Conservation (phyloP, 352 stramenopile species). For the Phytophthora europaea region DNA sequence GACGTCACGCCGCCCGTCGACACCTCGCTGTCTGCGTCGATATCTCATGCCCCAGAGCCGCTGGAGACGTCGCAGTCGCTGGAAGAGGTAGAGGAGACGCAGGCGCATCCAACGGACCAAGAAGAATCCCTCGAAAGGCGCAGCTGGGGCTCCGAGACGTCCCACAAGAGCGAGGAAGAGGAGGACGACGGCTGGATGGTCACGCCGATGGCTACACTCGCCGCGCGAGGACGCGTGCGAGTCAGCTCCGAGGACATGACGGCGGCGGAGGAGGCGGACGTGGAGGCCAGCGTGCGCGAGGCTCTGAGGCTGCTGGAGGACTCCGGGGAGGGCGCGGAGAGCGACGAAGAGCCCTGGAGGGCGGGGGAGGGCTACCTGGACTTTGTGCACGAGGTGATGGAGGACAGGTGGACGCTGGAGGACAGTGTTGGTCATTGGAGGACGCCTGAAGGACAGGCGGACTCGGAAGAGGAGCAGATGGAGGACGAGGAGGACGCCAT, state of each 20-base stretch:
- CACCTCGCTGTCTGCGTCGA: conserved; percentile 16
- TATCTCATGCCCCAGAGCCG: conserved; percentile 20
- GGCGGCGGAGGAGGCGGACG: conserved; percentile 43
- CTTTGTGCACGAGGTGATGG: conserved; percentile 62
- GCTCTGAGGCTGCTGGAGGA: conserved; percentile 64
- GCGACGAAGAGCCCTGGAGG: conserved; percentile 20
- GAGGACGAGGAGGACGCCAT: conserved; percentile 7
- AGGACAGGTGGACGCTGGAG: conserved; percentile 43
- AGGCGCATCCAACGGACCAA: conserved; percentile 1
- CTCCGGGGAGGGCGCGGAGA: conserved; percentile 27
- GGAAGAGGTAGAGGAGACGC: background rate
- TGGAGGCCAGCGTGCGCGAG: conserved; percentile 63
- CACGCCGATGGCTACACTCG: conserved; percentile 28
- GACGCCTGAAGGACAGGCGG: conserved; percentile 3
- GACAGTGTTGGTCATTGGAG: conserved; percentile 27
- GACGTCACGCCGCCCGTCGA: background rate
- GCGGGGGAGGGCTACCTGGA: conserved; percentile 45
- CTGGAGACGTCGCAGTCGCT: conserved; percentile 1
- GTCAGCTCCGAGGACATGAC: conserved; percentile 19
- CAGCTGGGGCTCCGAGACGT: conserved; percentile 27
- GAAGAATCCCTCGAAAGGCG: conserved; percentile 7
- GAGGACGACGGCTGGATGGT: conserved; percentile 48
- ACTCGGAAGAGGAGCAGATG: conserved; percentile 21
- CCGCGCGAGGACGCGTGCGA: conserved; percentile 6
- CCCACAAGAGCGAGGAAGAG: conserved; percentile 41